phyloP scores from a whole-genome alignment of 2,329 filamentous ascomycete genomes.

The Alternaria triticina region DNA sequence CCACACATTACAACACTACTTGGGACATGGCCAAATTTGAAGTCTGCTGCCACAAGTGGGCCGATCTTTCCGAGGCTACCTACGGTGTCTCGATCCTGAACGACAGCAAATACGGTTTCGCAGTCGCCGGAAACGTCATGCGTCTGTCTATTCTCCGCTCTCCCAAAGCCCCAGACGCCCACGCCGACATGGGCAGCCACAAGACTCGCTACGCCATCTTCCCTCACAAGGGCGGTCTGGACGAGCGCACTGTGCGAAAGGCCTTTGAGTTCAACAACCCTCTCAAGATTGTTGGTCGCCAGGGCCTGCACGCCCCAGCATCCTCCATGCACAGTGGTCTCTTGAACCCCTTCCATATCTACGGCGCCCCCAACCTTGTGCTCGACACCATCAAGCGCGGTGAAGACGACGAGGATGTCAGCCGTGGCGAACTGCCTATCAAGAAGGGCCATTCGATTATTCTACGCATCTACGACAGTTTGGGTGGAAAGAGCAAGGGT shows the following conservation, averaged over 20 bases:
- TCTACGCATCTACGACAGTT: constrained; percentile 82
- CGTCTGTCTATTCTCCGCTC: constrained; percentile 83
- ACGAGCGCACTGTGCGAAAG: constrained; percentile 76
- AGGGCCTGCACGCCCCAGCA: constrained; percentile 30
- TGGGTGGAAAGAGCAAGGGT: constrained; percentile 81
- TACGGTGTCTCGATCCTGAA: constrained; percentile 94
- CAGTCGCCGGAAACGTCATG: constrained; percentile 88
- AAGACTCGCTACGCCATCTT: constrained; percentile 89
- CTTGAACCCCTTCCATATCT: constrained; percentile 69
- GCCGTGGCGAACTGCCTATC: constrained; percentile 59
- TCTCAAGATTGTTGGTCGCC: constrained; percentile 60
- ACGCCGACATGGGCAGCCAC: constrained; percentile 93
- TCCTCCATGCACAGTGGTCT: constrained; percentile 34
- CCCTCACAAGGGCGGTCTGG: constrained; percentile 77
- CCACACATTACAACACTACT: constrained; percentile 96
- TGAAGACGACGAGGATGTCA: constrained; percentile 62
- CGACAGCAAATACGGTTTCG: constrained; percentile 95
- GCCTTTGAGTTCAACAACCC: constrained; percentile 93
- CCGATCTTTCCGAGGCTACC: constrained; percentile 83
- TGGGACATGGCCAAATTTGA: constrained; percentile 99
- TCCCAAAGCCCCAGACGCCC: constrained; percentile 89
- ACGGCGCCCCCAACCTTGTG: constrained; percentile 70
- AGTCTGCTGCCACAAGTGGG: constrained; percentile 94
- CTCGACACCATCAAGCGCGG: constrained; percentile 92
- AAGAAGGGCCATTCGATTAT: constrained; percentile 81